A percentile compares a stretch with the other conserved stretches of the same genome.
Conservation (phyloP, 495 filamentous ascomycete genomes). For the Penicillium bovifimosum region DNA sequence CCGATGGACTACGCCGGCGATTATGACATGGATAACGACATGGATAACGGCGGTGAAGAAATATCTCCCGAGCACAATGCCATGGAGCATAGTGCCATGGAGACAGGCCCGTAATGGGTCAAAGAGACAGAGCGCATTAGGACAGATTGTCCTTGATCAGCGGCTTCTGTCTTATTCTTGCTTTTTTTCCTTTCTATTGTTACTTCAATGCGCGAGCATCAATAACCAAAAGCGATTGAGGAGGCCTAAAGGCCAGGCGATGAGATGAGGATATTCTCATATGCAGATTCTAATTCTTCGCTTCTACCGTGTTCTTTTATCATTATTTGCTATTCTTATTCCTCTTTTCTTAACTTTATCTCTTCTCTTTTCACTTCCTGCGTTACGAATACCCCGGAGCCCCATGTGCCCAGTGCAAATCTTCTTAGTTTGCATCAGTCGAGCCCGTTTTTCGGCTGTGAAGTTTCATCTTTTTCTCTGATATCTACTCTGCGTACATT, state of each 20-base stretch:
- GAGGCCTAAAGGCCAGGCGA: not conserved
- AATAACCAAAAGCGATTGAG: slow-evolving; percentile 7
- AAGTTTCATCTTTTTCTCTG: not conserved
- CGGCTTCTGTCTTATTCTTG: not conserved
- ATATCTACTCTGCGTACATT: too few relatives aligned
- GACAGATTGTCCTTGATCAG: slow-evolving; percentile 12
- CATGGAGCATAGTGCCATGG: slow-evolving; percentile 3
- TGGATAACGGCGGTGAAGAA: slow-evolving; percentile 16
- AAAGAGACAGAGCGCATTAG: slow-evolving; percentile 11
- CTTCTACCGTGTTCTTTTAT: slow-evolving; percentile 13
- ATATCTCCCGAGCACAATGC: too few relatives aligned
- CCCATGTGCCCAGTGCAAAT: not conserved
- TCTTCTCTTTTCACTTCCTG: slow-evolving; percentile 5
- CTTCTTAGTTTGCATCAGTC: slow-evolving; percentile 8
- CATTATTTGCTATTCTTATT: not conserved
- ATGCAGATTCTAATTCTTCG: not conserved
- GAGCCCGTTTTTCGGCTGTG: slow-evolving; percentile 1
- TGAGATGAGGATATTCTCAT: not conserved
- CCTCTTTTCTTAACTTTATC: not conserved
- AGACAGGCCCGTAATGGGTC: slow-evolving; percentile 9
- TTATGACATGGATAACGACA: slow-evolving; percentile 21
- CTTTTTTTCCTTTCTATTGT: not conserved
- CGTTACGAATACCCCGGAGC: slow-evolving; percentile 4
- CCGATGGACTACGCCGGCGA: slow-evolving; percentile 15
- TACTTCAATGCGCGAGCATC: not conserved